Base-by-base conservation (phyloP, 192 early-diverging fungal species). In the Backusella luteola region DNA sequence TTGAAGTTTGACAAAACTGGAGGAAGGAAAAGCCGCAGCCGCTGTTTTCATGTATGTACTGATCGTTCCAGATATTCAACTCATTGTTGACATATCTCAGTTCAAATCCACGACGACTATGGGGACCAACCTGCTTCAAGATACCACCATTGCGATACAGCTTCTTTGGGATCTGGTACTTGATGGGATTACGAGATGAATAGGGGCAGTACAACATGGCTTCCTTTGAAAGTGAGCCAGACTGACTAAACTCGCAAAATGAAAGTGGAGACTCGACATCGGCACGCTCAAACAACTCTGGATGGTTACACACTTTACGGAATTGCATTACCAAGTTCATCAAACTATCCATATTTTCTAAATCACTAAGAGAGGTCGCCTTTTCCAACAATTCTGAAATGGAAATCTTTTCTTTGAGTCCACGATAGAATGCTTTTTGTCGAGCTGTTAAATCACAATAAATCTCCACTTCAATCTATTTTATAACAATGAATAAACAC, bases 321-420 rank as follows among this genome's bases (percentile, higher is more conserved):
- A 95, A 93, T 81, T 95, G 94, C 94, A 95, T 95, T n/a, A 97
- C 94, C 73, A 97, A 76, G 75, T 97, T 97, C 94, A 95, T 95
- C 79, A 97, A 85, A 76, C 89, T 94, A 77, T 94, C 93, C 63
- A 90, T 88, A 56, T 86, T 88, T n/a, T 93, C 93, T 34, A 85
- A 87, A 69, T 93, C 91, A 69, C 82, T 84, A 29, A 89, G 84
- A 17, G 86, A 90, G 3, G 90, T 87, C 26, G 89, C 86, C 44
- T 89, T 89, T 78, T 92, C 90, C 72, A 96, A 75, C 7, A 94
- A 80, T 70, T 96, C 94, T 0, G 92, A 76, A 26, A 94, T 88
- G 1, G 93, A 94, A 26, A 95, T 90, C 81, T 93, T 93, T 79
- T 92, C 89, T 80, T 90, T 91, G 9, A 95, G 84, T 5, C 91